Evolutionary conservation across 805 yeast species (phyloP), one percentile per base, ranked within the genome.

Genomic region (Myxozyma neotropica): DNA sequence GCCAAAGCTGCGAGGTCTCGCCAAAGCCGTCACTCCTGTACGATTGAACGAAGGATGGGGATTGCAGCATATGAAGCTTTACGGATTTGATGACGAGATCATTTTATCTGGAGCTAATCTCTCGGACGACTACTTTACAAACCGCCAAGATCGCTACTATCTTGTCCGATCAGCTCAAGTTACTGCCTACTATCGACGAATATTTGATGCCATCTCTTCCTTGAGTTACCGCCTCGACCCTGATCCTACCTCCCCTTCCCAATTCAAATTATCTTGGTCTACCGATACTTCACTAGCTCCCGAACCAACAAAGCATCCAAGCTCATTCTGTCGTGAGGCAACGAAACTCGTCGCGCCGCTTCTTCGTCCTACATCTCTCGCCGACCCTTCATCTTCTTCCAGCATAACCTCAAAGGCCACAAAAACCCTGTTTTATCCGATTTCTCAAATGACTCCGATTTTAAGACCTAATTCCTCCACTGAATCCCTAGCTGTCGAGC

Each of bases 41-140:
- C 80, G 99, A 63, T 78, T 93, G 64, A 91, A 92, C 73, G 99
- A 94, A 75, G 92, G 95, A 2, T 78, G 81, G 67, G 99, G 99
- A 0, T 79, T 94, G 53, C 99, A 94, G 73, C 99, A 94, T 71
- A 94, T 94, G 98, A 94, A 94, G 72, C 80, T 94, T 29, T 94
- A 94, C 72, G 99, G 99, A 1, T 85, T 92, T 69, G 99, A 94
- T 72, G 84, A 90, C 68, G 96, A 92, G 70, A 83, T 94, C 43
- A 81, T 94, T 19, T 78, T 94, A 33, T 82, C 88, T 17, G 99
- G 98, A 5, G 99, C 99, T 1, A 94, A 94, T 70, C 78, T 94
- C 49, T 89, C 97, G 0, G 78, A 82, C 38, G 99, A 94, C 74
- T 94, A 94, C 73, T 94, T 94, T 74, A 88, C 96, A 2, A 87